A percentile compares a stretch with the other conserved stretches of the same genome.
These are phyloP conservation scores for Gliomastix tumulicola DNA, from an alignment of 2,329 filamentous ascomycete species.

Conservation along the genomic window DNA sequence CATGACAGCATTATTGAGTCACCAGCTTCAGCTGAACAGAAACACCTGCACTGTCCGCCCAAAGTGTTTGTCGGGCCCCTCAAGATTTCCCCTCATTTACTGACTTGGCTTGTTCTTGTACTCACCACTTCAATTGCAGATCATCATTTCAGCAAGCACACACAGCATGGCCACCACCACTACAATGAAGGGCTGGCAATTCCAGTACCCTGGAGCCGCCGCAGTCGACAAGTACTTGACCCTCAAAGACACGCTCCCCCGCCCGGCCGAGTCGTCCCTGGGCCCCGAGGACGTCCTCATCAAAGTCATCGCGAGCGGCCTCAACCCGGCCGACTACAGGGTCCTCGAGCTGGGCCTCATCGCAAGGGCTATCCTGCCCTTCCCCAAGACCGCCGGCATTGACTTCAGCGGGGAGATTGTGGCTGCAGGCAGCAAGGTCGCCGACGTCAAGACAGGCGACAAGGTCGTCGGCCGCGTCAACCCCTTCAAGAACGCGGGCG, in stretches of 20 bases:
- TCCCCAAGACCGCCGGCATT: constrained; percentile 36
- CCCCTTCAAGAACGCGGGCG: constrained; percentile 23
- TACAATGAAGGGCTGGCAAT: constrained; percentile 20
- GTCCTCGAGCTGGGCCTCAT: constrained; percentile 30
- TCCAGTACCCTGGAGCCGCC: constrained; percentile 14
- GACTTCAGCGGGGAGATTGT: constrained; percentile 46
- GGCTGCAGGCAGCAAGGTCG: constrained; percentile 14
- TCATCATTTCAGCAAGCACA: too few species aligned
- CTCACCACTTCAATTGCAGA: too few species aligned
- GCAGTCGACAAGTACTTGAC: too few species aligned
- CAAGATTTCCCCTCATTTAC: too few species aligned
- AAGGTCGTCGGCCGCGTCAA: constrained; percentile 32
- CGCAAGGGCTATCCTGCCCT: constrained; percentile 18
- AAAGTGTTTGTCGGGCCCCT: too few species aligned
- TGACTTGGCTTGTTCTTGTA: too few species aligned
- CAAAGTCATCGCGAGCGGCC: constrained; percentile 29
- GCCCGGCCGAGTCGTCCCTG: constrained; percentile 11
- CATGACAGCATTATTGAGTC: too few species aligned
- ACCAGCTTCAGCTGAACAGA: too few species aligned
- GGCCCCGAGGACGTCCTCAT: constrained; percentile 28
- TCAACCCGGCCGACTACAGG: constrained; percentile 46
- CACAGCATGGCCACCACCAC: not conserved
- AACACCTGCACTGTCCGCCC: too few species aligned
- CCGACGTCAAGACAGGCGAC: constrained; percentile 27
- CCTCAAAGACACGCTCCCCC: constrained; percentile 13